These are phyloP conservation scores for Psilocybe azurescens DNA, from an alignment of 768 basidiomycete species.

Conservation along the genomic window DNA sequence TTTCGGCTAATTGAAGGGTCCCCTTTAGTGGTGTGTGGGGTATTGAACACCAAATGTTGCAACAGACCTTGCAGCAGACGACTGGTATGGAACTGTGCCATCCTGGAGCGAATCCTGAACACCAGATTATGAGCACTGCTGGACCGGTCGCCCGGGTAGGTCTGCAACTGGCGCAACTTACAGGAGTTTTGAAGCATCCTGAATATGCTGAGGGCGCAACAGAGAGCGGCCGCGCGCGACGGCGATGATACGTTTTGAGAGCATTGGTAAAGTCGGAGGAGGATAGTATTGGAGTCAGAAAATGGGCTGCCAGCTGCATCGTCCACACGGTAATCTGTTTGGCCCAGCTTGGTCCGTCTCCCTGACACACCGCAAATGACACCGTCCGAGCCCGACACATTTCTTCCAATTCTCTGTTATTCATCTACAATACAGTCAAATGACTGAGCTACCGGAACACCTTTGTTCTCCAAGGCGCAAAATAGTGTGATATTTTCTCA, in stretches of 20 bases:
- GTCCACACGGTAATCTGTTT: constrained; percentile 24
- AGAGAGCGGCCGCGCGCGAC: constrained; percentile 66
- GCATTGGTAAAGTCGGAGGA: constrained; percentile 47
- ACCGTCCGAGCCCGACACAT: background rate
- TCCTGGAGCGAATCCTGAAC: constrained; percentile 51
- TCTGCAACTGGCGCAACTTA: constrained; percentile 17
- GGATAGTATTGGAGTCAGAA: constrained; percentile 3
- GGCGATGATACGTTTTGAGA: constrained; percentile 72
- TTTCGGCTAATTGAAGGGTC: constrained; percentile 60
- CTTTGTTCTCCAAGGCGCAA: too few relatives aligned
- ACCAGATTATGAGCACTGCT: constrained; percentile 43
- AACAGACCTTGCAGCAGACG: constrained; percentile 69
- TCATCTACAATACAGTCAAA: too few relatives aligned
- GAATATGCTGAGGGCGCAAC: constrained; percentile 40
- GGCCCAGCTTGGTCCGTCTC: constrained; percentile 8
- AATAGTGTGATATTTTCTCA: too few relatives aligned
- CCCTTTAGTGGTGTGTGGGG: background rate
- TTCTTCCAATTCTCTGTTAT: background rate
- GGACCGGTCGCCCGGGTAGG: constrained; percentile 10
- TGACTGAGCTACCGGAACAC: too few relatives aligned
- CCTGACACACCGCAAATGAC: background rate
- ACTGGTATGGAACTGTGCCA: constrained; percentile 73
- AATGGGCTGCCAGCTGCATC: constrained; percentile 16
- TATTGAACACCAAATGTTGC: background rate
- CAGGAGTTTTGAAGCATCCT: constrained; percentile 29